Base-by-base conservation (phyloP, 192 early-diverging fungal genomes). In the Backusella tuberculispora region DNA sequence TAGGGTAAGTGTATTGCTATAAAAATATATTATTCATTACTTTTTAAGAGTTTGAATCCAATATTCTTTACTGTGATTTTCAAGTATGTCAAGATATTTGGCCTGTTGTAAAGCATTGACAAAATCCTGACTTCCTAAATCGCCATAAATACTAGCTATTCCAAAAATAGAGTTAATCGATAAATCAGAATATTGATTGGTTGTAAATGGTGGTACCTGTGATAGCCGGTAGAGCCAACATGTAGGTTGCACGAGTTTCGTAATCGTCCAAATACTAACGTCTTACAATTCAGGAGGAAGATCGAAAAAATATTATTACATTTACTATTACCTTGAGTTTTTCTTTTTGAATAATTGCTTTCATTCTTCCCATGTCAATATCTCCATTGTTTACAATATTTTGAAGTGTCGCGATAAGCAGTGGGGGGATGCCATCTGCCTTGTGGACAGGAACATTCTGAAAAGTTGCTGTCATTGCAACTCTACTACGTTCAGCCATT, bases 331-430 rank as follows among this genome's bases (percentile, higher is more conserved):
- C 77, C 70, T 86, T 86, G 29, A 86, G 72, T 71, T 82, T 86
- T 60, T 84, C 81, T 47, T 84, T 76, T 42, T 83, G 73, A 71
- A 88, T 84, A n/a, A 88, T 71, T 13, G 75, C 79, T 21, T 74
- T 78, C 79, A 88, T 86, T 26, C 87, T 76, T 15, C 80, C 71
- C 87, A 88, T 88, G 72, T 88, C 87, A 48, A 88, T 81, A 5
- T 84, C 80, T 46, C 84, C 78, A 9, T 73, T 82, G n/a, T 60
- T 76, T 38, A 86, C 75, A 53, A 81, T 50, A 37, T 66, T 72
- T 17, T 84, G 78, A 7, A 86, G 67, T 15, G 81, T 75, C 6
- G 79, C 65, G 12, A 88, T 79, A 47, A 88, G 71, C 67, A 76
- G 70, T 14, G 83, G 76, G 13, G 77, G 74, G 40, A 86, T 42